These are phyloP conservation scores for Steccherinum ochraceum DNA, from an alignment of 768 basidiomycete genomes.

Conservation along the genomic window DNA sequence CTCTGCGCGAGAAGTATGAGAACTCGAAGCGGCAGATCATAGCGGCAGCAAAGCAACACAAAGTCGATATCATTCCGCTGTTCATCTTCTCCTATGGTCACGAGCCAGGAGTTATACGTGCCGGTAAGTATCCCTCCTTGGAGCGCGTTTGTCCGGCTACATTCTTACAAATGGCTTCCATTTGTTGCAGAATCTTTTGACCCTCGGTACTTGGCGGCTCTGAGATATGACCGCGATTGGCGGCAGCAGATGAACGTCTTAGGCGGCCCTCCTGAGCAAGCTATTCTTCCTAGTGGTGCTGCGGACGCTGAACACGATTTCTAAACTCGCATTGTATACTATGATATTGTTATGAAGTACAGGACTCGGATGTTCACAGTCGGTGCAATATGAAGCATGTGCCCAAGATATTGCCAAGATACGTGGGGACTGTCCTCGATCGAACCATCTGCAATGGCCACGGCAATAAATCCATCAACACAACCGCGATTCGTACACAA, in stretches of 20 bases:
- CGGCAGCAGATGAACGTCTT: constrained; percentile 14
- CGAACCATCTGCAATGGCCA: too few species aligned
- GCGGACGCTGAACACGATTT: constrained; percentile 13
- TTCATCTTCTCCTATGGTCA: background rate
- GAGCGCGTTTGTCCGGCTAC: background rate
- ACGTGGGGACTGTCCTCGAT: too few species aligned
- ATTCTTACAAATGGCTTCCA: too few species aligned
- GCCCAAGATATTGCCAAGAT: too few species aligned
- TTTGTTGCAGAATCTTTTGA: background rate
- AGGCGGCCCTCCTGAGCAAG: constrained; percentile 7
- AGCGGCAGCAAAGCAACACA: background rate
- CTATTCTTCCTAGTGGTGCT: constrained; percentile 7
- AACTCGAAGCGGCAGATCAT: constrained; percentile 7
- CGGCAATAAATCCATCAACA: too few species aligned
- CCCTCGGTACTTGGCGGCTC: background rate
- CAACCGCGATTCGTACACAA: background rate
- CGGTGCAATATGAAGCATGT: too few species aligned
- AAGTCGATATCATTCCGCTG: background rate
- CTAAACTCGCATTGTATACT: background rate
- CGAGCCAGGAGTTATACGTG: too few species aligned
- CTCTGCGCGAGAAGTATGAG: constrained; percentile 13
- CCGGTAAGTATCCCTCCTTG: too few species aligned
- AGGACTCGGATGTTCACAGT: too few species aligned
- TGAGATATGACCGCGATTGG: constrained; percentile 18
- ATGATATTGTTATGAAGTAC: background rate